Percentiles rank a stretch among this genome's conserved stretches.
These are phyloP conservation scores for Gentiana straminea DNA, from an alignment of 257 asterid species.

Conservation along the genomic window DNA sequence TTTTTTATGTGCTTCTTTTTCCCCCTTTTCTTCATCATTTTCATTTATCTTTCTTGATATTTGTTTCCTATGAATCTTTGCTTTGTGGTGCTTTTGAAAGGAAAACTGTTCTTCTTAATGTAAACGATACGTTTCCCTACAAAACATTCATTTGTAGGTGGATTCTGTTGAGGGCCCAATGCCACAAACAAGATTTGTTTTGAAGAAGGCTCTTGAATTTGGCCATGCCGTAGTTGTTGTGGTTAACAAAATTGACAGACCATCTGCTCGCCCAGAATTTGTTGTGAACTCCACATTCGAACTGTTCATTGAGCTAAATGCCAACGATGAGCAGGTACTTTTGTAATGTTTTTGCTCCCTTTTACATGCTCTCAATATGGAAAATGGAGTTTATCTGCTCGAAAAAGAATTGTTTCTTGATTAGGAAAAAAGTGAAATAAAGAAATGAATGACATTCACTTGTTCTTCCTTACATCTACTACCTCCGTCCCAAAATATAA, in stretches of 20 bases:
- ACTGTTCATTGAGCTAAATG: slow-evolving; percentile 88
- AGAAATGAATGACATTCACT: not conserved
- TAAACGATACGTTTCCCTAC: slow-evolving; percentile 7
- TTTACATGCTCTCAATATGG: not conserved
- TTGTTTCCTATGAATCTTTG: too few species aligned
- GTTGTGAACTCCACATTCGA: slow-evolving; percentile 94
- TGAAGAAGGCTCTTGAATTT: slow-evolving; percentile 98
- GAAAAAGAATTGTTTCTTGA: too few species aligned
- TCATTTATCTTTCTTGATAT: not conserved
- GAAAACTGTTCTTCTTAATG: not conserved
- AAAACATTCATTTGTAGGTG: slow-evolving; percentile 43
- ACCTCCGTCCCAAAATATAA: too few species aligned
- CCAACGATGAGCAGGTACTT: slow-evolving; percentile 91
- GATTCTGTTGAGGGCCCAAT: slow-evolving; percentile 99
- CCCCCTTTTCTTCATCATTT: not conserved
- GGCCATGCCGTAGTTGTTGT: slow-evolving; percentile 97
- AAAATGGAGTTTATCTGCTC: not conserved
- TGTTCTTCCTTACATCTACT: too few species aligned
- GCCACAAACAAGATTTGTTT: slow-evolving; percentile 98
- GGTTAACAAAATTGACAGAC: slow-evolving; percentile 91
- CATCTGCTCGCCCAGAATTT: slow-evolving; percentile 93
- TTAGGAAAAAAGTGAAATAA: not conserved
- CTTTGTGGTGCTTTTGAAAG: not conserved
- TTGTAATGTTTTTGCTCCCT: slow-evolving; percentile 1
- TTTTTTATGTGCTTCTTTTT: not conserved